Evolutionary conservation across 345 rosid species (phyloP), one percentile per base, ranked within the genome.

Genomic region (Pistacia atlantica): DNA sequence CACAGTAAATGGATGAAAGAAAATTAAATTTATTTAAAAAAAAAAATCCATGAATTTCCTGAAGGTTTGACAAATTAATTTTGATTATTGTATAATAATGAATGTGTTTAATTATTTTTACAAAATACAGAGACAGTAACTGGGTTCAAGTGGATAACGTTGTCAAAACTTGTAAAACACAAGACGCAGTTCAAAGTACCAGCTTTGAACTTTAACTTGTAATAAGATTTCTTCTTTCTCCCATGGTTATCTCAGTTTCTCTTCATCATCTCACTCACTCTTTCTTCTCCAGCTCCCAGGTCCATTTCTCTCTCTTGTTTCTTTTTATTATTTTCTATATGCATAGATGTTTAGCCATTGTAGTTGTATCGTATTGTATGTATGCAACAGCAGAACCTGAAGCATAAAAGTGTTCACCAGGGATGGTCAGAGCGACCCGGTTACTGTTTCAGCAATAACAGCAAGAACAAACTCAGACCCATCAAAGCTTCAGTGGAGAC

Each of bases 401-500:
- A 31, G 33, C 33, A 31, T 31, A 31, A 31, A 31, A 51, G 38
- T 25, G 54, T 13, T 5, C 59, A 66, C 83, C 73, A 78, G 51
- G 79, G 86, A 73, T 42, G 74, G 75, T 79, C 78, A 9, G 56
- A 84, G 75, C 85, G 57, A 71, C 80, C 87, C 87, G 81, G 78
- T 70, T 74, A 48, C 72, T 76, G 42, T 37, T 79, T 87, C 79
- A 28, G 64, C 33, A 66, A 42, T 78, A 80, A 68, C 65, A 74
- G 75, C 67, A 68, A 54, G 71, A 83, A 62, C 77, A 73, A 58
- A 75, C 57, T 85, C 25, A 67, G 77, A 84, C 83, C 90, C 85
- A 82, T 89, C 55, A 90, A 79, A 80, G 79, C 84, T 75, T 93
- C 90, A 17, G 80, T 87, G n/a, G 86, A 84, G 75, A 72, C 87